phyloP scores from a whole-genome alignment of 202 grass and related monocot genomes.

The Sporobolus alterniflorus region DNA sequence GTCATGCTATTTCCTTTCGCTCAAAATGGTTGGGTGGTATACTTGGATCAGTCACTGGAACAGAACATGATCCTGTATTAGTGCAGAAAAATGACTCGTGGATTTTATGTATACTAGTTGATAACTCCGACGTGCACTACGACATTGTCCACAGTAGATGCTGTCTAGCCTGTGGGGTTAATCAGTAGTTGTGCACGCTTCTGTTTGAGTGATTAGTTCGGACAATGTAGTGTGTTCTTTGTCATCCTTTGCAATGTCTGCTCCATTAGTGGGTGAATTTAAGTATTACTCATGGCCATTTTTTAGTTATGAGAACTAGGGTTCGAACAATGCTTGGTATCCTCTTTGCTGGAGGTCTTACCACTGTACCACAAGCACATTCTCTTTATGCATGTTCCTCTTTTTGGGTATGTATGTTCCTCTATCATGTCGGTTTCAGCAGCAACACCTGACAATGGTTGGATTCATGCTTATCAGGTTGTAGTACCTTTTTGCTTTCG shows the following conservation, averaged over 20 bases:
- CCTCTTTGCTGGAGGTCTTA: not conserved
- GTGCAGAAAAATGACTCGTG: not conserved
- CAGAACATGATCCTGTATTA: conserved; percentile 14
- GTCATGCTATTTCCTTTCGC: not conserved
- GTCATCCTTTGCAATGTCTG: not conserved
- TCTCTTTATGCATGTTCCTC: not conserved
- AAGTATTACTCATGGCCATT: not conserved
- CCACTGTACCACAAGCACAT: not conserved
- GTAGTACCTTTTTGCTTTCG: not conserved
- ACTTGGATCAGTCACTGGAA: not conserved
- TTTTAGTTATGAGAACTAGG: not conserved
- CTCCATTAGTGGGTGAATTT: not conserved
- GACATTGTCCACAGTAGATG: not conserved
- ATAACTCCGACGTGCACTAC: not conserved
- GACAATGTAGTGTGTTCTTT: not conserved
- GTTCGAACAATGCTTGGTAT: not conserved
- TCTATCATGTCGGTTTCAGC: not conserved
- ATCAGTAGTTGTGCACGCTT: not conserved
- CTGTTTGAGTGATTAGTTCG: not conserved
- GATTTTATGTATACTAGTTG: too few species aligned
- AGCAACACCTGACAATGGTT: not conserved
- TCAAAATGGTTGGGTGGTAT: conserved; percentile 9
- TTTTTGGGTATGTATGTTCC: not conserved
- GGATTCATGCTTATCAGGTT: conserved; percentile 2
- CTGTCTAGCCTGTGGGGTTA: not conserved